These are phyloP conservation scores for Alliaria petiolata DNA, from an alignment of 345 rosid genomes.

Conservation along the genomic window DNA sequence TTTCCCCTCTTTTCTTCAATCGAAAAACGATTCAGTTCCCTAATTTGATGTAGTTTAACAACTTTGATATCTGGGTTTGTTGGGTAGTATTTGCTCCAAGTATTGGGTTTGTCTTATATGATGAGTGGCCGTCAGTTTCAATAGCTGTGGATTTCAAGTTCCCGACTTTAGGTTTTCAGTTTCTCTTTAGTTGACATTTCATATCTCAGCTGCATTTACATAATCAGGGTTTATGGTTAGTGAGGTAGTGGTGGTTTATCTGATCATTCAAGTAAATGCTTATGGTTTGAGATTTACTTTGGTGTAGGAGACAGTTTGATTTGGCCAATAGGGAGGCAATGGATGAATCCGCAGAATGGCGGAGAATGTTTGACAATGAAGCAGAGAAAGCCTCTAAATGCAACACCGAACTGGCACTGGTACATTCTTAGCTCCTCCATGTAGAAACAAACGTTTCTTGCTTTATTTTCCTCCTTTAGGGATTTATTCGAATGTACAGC, in stretches of 20 bases:
- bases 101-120: background rate
- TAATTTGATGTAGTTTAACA: background rate
- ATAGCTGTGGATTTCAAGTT: background rate
- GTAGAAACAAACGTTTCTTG: background rate
- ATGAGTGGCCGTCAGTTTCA: background rate
- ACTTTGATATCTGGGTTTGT: background rate
- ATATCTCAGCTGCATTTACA: background rate
- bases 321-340: conserved; percentile 85
- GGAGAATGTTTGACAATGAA: conserved; percentile 67
- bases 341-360: conserved; percentile 98
- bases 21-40: background rate
- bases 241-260: background rate
- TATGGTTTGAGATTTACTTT: background rate
- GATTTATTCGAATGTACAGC: background rate
- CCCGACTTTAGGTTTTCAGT: background rate
- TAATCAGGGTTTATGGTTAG: background rate
- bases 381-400: conserved; percentile 61
- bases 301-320: conserved; percentile 81
- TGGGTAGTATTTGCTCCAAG: background rate
- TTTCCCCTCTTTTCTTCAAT: background rate
- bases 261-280: background rate
- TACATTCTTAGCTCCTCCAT: conserved; percentile 14
- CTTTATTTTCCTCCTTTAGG: too few species aligned
- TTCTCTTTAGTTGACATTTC: background rate
- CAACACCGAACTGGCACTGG: conserved; percentile 55